phyloP scores from a whole-genome alignment of 768 basidiomycete species.

The Coprinellus micaceus region DNA sequence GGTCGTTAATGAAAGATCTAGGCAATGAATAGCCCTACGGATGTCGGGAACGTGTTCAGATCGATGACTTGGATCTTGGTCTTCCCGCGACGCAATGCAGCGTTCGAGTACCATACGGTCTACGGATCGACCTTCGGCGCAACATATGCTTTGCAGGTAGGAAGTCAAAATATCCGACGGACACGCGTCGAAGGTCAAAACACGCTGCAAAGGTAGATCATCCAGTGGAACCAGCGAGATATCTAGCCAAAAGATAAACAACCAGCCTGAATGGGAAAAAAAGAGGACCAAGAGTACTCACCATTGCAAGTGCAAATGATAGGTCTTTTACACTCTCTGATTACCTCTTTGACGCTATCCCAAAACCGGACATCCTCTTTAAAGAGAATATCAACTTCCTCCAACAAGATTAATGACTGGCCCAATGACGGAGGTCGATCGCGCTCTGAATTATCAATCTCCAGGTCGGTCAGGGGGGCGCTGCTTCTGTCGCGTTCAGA shows the following conservation, averaged over 20 bases:
- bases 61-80: slow-evolving; percentile 4
- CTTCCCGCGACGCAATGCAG: slow-evolving; percentile 38
- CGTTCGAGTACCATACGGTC: slow-evolving; percentile 37
- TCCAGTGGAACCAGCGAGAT: slow-evolving; percentile 61
- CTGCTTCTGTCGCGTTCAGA: slow-evolving; percentile 4
- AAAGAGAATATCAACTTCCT: slow-evolving; percentile 94
- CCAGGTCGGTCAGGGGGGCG: not conserved
- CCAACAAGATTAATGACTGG: slow-evolving; percentile 88
- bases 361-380: slow-evolving; percentile 85
- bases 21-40: slow-evolving; percentile 12
- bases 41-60: slow-evolving; percentile 11
- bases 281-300: slow-evolving; percentile 32
- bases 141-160: slow-evolving; percentile 65
- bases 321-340: slow-evolving; percentile 79
- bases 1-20: slow-evolving; percentile 13
- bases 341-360: slow-evolving; percentile 76
- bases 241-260: slow-evolving; percentile 44
- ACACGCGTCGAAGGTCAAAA: slow-evolving; percentile 63
- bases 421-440: slow-evolving; percentile 36
- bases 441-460: slow-evolving; percentile 14
- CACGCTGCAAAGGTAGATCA: slow-evolving; percentile 75
- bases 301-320: slow-evolving; percentile 96
- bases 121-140: slow-evolving; percentile 50
- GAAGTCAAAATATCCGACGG: slow-evolving; percentile 50
- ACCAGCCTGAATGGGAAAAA: slow-evolving; percentile 5